phyloP scores from a whole-genome alignment of 805 yeast species.

The Scheffersomyces spartinae region DNA sequence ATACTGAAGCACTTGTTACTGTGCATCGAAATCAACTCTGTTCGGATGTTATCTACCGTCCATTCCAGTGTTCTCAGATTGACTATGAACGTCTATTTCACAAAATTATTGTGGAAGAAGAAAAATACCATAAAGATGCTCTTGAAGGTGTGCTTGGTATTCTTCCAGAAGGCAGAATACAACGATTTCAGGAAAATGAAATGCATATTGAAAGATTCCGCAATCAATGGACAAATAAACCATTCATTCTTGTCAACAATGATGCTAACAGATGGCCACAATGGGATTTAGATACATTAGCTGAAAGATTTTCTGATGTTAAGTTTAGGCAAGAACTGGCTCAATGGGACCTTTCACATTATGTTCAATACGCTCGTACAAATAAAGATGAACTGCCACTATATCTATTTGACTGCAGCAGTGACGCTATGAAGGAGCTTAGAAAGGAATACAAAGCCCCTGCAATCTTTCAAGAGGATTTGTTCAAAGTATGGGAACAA shows the following conservation, averaged over 20 bases:
- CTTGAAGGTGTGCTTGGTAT: slow-evolving; percentile 4
- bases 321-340: slow-evolving; percentile 78
- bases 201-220: slow-evolving; percentile 38
- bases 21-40: slow-evolving; percentile 42
- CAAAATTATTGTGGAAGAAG: slow-evolving; percentile 38
- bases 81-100: slow-evolving; percentile 41
- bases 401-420: slow-evolving; percentile 74
- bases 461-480: slow-evolving; percentile 42
- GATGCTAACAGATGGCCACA: slow-evolving; percentile 43
- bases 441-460: slow-evolving; percentile 46
- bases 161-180: slow-evolving; percentile 29
- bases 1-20: slow-evolving; percentile 26
- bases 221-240: slow-evolving; percentile 34
- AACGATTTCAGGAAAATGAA: slow-evolving; percentile 35
- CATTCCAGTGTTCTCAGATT: slow-evolving; percentile 70
- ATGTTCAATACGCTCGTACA: slow-evolving; percentile 43
- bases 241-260: slow-evolving; percentile 45
- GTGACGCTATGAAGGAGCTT: slow-evolving; percentile 51
- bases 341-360: slow-evolving; percentile 59
- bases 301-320: slow-evolving; percentile 43
- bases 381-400: slow-evolving; percentile 79
- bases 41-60: slow-evolving; percentile 72
- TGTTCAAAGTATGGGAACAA: slow-evolving; percentile 42
- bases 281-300: slow-evolving; percentile 46
- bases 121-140: slow-evolving; percentile 13